A percentile compares a stretch with the other conserved stretches of the same genome.
Conservation (phyloP, 129 eudicot species). For the Oenanthe sinensis region DNA sequence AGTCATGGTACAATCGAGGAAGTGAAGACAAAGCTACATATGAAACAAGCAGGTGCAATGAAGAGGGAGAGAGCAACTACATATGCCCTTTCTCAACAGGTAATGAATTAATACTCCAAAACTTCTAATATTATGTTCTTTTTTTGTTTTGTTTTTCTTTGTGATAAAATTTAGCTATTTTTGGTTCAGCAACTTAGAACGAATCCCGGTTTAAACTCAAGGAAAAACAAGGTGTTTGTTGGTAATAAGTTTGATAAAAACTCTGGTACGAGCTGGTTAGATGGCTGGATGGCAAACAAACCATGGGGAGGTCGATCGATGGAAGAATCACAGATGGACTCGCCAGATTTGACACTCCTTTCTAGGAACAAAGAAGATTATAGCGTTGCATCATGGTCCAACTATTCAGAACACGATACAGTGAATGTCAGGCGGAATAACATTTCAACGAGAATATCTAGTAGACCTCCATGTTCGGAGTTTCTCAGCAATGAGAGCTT, state of each 20-base stretch:
- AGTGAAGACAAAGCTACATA: slow-evolving; percentile 51
- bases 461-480: slow-evolving; percentile 41
- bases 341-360: slow-evolving; percentile 25
- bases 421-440: slow-evolving; percentile 38
- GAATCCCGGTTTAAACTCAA: slow-evolving; percentile 28
- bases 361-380: slow-evolving; percentile 25
- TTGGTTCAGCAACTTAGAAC: slow-evolving; percentile 34
- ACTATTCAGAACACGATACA: slow-evolving; percentile 34
- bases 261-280: slow-evolving; percentile 62
- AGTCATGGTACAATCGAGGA: slow-evolving; percentile 62
- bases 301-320: slow-evolving; percentile 61
- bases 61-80: slow-evolving; percentile 75
- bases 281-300: slow-evolving; percentile 91
- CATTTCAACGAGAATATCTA: slow-evolving; percentile 39
- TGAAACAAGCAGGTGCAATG: slow-evolving; percentile 72
- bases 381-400: slow-evolving; percentile 30
- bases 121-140: not conserved
- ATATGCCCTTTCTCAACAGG: slow-evolving; percentile 71
- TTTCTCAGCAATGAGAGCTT: slow-evolving; percentile 50
- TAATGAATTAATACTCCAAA: not conserved
- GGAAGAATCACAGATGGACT: slow-evolving; percentile 23
- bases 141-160: not conserved
- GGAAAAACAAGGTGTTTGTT: slow-evolving; percentile 10
- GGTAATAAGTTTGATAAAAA: slow-evolving; percentile 29
- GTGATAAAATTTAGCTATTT: not conserved